Base-by-base conservation (phyloP, 129 eudicot species). In the Pseudognaphalium luteoalbum region DNA sequence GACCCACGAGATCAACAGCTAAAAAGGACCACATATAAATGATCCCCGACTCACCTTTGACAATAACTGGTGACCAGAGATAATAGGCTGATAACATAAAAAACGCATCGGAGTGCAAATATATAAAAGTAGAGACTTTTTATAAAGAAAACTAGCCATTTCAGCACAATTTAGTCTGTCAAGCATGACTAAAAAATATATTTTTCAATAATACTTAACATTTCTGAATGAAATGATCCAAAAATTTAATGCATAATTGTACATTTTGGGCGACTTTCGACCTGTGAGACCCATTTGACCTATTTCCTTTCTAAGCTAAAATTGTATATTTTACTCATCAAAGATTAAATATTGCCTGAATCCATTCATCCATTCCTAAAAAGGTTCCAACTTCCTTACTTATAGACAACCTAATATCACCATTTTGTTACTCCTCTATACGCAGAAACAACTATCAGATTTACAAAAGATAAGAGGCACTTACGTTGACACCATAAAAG, bases 21-120 rank as follows among this genome's bases (percentile, higher is more conserved):
- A 32, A 32, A 89, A 57, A 57, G 97, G 99, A 76, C 93, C 99
- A 37, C 99, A 97, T 83, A 94, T 69, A 58, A 83, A 35, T 67
- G 99, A 89, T 73, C 97, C 99, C 8, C 97, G 99, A 21, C 99
- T 97, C 87, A 94, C 81, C 97, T 93, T 79, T 74, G 76, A 71
- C 44, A 62, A n/a, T n/a, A n/a, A n/a, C n/a, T n/a, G 16, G 51
- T 66, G 47, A 12, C 50, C 59, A 60, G n/a, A 35, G 11, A 47
- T 4, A 39, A 20, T 32, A 30, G 72, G 2, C 1, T 7, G 52
- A 50, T 62, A 74, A 34, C 22, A 15, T 17, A 54, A 52, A 73
- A 33, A 76, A 76, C 6, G 25, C 14, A 39, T 67, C 66, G 33
- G 73, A 50, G 66, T 50, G 73, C 59, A 51, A 50, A 54, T 21